Evolutionary conservation across 352 stramenopile species (phyloP).

Genomic region (Pythium guiyangense): DNA sequence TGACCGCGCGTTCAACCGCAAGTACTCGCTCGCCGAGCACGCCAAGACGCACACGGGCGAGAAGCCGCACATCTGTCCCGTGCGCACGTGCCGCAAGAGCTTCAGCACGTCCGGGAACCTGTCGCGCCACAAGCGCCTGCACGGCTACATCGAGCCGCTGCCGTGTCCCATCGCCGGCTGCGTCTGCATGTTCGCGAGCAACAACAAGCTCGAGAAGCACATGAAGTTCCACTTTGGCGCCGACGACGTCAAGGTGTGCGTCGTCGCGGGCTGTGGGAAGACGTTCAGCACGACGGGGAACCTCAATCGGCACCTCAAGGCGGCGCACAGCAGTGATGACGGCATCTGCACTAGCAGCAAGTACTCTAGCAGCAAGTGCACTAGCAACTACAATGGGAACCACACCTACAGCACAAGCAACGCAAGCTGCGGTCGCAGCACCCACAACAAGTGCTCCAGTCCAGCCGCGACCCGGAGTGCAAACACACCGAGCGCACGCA

Average conservation of each 20-base stretch:
- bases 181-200: conserved; percentile 32
- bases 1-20: conserved; percentile 35
- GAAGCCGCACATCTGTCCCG: conserved; percentile 43
- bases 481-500: not conserved
- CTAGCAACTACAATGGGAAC: not conserved
- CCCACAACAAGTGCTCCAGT: not conserved
- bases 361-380: conserved; percentile 5
- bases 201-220: conserved; percentile 44
- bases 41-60: conserved; percentile 58
- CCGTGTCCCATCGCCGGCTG: conserved; percentile 30
- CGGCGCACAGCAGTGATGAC: not conserved
- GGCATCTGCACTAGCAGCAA: conserved; percentile 17
- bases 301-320: conserved; percentile 32
- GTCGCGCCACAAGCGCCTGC: conserved; percentile 43
- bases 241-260: conserved; percentile 32
- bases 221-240: conserved; percentile 44
- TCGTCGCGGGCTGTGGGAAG: conserved; percentile 30
- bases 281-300: conserved; percentile 50
- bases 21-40: conserved; percentile 50
- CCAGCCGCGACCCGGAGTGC: no score
- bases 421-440: not conserved
- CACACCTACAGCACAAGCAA: conserved; percentile 3
- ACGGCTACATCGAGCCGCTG: conserved; percentile 35
- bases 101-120: conserved; percentile 56
- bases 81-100: conserved; percentile 36